Evolutionary conservation across 1,284 basidiomycete genomes (phyloP), one percentile per base, ranked within the genome.

Genomic region (Moesziomyces parantarcticus): DNA sequence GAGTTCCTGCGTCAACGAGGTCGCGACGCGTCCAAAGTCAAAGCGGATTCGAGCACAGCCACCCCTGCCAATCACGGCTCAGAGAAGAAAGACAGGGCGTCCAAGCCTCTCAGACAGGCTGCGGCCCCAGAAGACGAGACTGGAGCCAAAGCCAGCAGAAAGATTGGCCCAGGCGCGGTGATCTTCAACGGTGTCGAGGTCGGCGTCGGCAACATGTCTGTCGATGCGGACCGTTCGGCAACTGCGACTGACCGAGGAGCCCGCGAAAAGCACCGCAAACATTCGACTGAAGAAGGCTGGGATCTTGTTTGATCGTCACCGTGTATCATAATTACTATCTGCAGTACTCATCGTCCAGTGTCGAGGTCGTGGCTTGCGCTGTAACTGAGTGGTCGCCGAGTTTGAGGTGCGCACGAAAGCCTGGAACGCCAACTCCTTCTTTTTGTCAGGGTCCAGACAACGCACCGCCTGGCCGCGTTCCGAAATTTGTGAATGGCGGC

Each of bases 151-250:
- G 36, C 14, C 39, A 20, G 51, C 34, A 25, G 36, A 6, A 71
- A 62, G 43, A 49, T 52, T 3, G 56, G 69, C 3, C 59, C 69
- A 4, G 69, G 69, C 26, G 69, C 69, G 25, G 69, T 73, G 29
- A 73, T 73, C 43, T 73, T 73, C 40, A 73, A 73, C 41, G 69
- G 69, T 3, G 64, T 73, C n/a, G 69, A 73, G 34, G 64, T 73
- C 4, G 64, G 69, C 23, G 57, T 71, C 3, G 62, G 62, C 34
- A 66, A 62, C 20, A 44, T 55, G 36, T 3, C 26, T 26, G 20
- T 20, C 11, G 41, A 39, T 18, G 36, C 16, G 14, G 36, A 39
- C 18, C 36, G 36, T 14, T 39, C 18, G 11, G 36, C 50, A 21
- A 29, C 41, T 41, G 46, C 49, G 21, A 21, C 53, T 13, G 25